Base-by-base conservation (phyloP, 2,329 filamentous ascomycete species). In the Hypomyces rosellus region DNA sequence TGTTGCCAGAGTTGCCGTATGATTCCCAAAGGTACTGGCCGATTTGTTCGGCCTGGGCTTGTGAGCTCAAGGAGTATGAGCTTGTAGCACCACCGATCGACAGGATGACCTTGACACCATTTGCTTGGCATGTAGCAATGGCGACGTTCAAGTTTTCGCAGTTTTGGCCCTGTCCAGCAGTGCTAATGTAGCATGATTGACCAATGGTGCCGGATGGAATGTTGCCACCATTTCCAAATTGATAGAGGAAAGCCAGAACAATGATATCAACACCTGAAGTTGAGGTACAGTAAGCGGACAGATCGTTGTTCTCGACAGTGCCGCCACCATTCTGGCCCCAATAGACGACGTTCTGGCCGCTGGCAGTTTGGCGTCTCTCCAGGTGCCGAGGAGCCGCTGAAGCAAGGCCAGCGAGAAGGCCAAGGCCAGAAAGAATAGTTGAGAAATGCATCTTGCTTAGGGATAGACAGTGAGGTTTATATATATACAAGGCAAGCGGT, bases 191-290 rank as follows among this genome's bases (percentile, higher is more conserved):
- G 55, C 69, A 70, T n/a, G 63, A 65, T 50, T 69, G 63, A 16
- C 69, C 69, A 42, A 73, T 65, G 1, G 64, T 66, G n/a, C 70
- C 70, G 12, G 66, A 66, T 9, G 70, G 62, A 16, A 69, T 69
- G 4, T 56, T 58, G n/a, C 61, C 59, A 7, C 63, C 68, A 45
- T 59, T 62, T 13, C 66, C 66, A 46, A 59, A 74, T 16, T 63
- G 45, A 53, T 69, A 71, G 7, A 74, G 53, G 54, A 74, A 74
- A 9, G 69, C 61, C 2, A 74, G 59, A 0, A 72, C 69, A 13
- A 74, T 60, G 22, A 74, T 65, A 51, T 74, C 67, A 42, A 74
- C 66, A 11, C 67, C 68, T 1, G 69, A 54, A 9, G 61, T 59
- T 1, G 62, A 52, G 9, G 57, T 65, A 52, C 70, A 73, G 59